These are phyloP conservation scores for Cinchona pubescens DNA, from an alignment of 257 asterid species.

Conservation along the genomic window DNA sequence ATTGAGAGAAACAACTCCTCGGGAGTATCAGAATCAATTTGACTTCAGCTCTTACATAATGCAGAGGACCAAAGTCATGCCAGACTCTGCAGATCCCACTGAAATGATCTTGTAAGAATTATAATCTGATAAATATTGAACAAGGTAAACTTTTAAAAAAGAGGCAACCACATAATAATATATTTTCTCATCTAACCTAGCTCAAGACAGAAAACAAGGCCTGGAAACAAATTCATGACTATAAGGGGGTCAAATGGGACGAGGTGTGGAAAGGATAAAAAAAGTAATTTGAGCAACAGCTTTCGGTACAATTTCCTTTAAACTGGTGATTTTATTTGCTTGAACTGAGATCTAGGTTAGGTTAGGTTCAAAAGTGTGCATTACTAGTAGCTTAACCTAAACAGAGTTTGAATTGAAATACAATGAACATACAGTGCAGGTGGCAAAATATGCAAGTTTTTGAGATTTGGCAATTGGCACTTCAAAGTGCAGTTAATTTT, in stretches of 20 bases:
- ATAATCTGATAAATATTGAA: neutral
- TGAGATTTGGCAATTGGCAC: neutral
- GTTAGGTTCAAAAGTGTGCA: neutral
- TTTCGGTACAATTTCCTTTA: neutral
- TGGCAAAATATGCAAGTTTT: neutral
- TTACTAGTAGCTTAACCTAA: neutral
- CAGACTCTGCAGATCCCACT: neutral
- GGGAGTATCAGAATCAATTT: neutral
- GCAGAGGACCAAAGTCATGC: neutral
- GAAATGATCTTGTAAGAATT: neutral
- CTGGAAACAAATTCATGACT: neutral
- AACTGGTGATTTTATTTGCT: neutral
- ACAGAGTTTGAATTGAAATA: no score
- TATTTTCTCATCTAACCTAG: neutral
- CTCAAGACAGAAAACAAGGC: neutral
- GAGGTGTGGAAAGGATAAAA: neutral
- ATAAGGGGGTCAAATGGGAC: neutral
- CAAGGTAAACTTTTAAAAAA: neutral
- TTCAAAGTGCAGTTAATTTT: neutral
- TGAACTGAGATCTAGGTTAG: neutral
- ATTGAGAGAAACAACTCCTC: neutral
- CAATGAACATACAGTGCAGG: slow-evolving; percentile 7
- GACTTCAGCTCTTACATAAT: neutral
- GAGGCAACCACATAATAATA: neutral
- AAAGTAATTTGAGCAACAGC: slow-evolving; percentile 1